Evolutionary conservation across 495 filamentous ascomycete species (phyloP), one percentile per base, ranked within the genome.

Genomic region (Choiromyces venosus): DNA sequence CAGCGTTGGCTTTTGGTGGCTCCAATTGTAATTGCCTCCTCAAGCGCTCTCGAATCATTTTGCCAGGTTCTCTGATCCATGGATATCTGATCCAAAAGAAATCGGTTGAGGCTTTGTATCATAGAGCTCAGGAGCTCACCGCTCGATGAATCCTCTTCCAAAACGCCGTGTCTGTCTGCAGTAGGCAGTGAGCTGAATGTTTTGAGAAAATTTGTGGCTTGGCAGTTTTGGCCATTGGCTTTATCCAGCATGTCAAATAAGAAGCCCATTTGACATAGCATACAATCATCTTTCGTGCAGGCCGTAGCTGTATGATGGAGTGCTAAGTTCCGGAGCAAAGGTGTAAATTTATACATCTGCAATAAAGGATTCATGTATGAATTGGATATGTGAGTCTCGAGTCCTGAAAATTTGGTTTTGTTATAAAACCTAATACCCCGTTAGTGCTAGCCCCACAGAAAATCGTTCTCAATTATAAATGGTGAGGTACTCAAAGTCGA

Each of bases 191-290:
- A 90, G 80, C 91, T 91, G 76, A 98, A 90, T 0, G 93, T 91
- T 83, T 93, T 95, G 44, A 97, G 83, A 76, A 99, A 88, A 80
- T 99, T 99, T 0, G 94, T 97, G n/a, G 95, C 95, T 77, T 97
- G 95, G 78, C 96, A 98, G 74, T 93, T 95, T 71, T 92, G 89
- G 2, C 94, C 95, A 77, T 90, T 89, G 9, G 94, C 94, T 79
- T 97, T 98, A 76, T 97, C 92, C 40, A 99, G 85, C 95, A 99
- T 99, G 80, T 99, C 95, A 78, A 97, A 94, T 29, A 99, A 84
- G 81, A 94, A 99, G 25, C 94, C 95, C 81, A 98, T 83, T 82
- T 99, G 96, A 83, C 95, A 99, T 4, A 98, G 83, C 44, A 99
- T 84, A 83, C 95, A 99, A 56, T 87, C 84, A 56, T 97, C 93